phyloP scores from a whole-genome alignment of 306 rosid species.

The Trichosanthes cucumerina region DNA sequence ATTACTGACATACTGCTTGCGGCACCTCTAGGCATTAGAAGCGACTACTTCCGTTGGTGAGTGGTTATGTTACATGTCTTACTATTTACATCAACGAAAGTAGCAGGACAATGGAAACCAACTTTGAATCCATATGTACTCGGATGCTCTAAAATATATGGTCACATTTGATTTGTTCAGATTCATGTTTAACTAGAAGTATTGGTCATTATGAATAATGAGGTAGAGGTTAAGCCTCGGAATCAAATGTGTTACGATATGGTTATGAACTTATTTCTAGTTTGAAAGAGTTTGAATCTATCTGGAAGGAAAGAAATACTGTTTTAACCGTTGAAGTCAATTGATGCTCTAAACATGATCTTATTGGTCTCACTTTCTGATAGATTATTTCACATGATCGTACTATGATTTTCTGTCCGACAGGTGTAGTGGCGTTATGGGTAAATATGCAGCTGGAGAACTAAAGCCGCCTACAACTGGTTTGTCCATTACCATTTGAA shows the following conservation, averaged over 20 bases:
- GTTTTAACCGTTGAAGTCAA: not conserved
- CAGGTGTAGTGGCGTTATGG: conserved; percentile 99
- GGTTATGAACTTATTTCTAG: not conserved
- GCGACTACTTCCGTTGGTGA: conserved; percentile 97
- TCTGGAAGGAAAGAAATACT: not conserved
- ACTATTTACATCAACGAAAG: not conserved
- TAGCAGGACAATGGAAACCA: not conserved
- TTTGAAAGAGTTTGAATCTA: not conserved
- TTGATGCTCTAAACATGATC: not conserved
- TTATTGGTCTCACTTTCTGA: not conserved
- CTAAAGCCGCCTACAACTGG: conserved; percentile 88
- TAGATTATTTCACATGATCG: not conserved
- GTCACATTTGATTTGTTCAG: not conserved
- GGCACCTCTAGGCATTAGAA: conserved; percentile 86
- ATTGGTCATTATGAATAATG: not conserved
- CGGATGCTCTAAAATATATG: not conserved
- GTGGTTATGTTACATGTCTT: conserved; percentile 15
- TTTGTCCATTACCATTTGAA: conserved; percentile 16
- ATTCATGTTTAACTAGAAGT: not conserved
- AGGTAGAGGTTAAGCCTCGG: not conserved
- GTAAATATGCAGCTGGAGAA: conserved; percentile 97
- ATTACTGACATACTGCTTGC: conserved; percentile 82
- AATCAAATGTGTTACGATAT: not conserved
- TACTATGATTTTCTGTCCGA: conserved; percentile 4
- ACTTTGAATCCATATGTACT: not conserved